Base-by-base conservation (phyloP, 352 stramenopile genomes). In the Heterotrichella gracilis region DNA sequence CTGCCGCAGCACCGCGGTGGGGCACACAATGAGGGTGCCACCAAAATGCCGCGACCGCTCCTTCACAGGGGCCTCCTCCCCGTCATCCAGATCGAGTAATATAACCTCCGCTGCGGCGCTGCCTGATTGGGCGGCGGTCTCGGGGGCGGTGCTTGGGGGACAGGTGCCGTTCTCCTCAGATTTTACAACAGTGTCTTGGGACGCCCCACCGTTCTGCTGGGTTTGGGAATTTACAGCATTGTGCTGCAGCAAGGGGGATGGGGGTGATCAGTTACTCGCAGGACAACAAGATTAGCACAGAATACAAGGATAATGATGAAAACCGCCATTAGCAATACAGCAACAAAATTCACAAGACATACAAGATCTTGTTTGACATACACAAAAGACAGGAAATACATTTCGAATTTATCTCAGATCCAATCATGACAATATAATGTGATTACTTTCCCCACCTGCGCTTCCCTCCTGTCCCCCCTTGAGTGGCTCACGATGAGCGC, bases 1-100 rank as follows among this genome's bases (percentile, higher is more conserved):
- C 71, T 89, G 82, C 68, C 86, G 80, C 22, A 91, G 74, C 68
- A 91, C 75, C 42, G 83, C 89, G 22, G 90, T 73, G 1, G 84
- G 84, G 71, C 81, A 87, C 63, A 90, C 76, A 17, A 89, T 82
- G 0, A 91, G 78, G 22, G 84, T 89, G 64, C 19, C 24, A 2
- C 2, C 3, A 3, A 23, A 14, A 2, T 84, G 71, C 0, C 85
- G 73, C 23, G 80, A 79, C 9, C 85, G 75, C 70, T 85, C 77
- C 79, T 84, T 84, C 78, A 85, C 82, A 0, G 82, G 85, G 78
- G 87, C 87, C 1, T 78, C 76, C 82, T 69, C 14, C 19, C 22
- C 4, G 25, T 21, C 13, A 25, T 74, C 1, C 17, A 32, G 63
- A 9, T 17, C 2, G 72, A 83, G 77, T 69, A 78, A 83, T 32